Evolutionary conservation across 768 basidiomycete species (phyloP).

Genomic region (Podaxis sp.): DNA sequence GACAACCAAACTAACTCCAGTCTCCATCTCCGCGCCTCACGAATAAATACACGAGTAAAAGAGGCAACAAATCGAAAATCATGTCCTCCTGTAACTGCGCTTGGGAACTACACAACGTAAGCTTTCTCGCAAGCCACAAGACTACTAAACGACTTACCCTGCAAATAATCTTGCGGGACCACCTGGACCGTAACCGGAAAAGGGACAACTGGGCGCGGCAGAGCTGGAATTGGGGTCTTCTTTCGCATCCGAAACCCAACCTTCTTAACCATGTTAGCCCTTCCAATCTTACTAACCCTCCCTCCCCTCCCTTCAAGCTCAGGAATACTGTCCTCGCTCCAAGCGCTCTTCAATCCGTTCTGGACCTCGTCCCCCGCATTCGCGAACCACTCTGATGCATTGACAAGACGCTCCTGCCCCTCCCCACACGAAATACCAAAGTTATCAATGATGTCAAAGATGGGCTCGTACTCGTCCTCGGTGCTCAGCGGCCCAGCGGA

Average conservation of each 20-base stretch:
- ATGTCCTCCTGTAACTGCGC: slow-evolving; percentile 1
- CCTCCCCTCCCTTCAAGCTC: neutral
- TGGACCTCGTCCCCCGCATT: neutral
- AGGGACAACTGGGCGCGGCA: neutral
- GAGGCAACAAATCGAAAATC: neutral
- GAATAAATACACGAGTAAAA: neutral
- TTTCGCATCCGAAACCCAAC: neutral
- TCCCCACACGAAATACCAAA: neutral
- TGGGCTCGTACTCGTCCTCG: neutral
- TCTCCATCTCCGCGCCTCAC: too few species aligned
- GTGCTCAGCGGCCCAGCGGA: neutral
- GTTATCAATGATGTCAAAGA: slow-evolving; percentile 8
- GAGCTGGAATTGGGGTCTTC: neutral
- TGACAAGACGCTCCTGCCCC: neutral
- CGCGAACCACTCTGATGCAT: neutral
- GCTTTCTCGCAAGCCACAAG: neutral
- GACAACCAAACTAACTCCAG: too few species aligned
- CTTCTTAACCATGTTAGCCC: neutral
- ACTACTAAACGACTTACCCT: neutral
- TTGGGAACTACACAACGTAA: slow-evolving; percentile 2
- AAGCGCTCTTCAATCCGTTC: neutral
- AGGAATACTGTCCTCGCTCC: neutral
- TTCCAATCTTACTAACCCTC: neutral
- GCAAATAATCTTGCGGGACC: neutral
- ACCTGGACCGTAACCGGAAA: neutral